Evolutionary conservation across 441 rosid species (phyloP).

Genomic region (Eruca vesicaria): DNA sequence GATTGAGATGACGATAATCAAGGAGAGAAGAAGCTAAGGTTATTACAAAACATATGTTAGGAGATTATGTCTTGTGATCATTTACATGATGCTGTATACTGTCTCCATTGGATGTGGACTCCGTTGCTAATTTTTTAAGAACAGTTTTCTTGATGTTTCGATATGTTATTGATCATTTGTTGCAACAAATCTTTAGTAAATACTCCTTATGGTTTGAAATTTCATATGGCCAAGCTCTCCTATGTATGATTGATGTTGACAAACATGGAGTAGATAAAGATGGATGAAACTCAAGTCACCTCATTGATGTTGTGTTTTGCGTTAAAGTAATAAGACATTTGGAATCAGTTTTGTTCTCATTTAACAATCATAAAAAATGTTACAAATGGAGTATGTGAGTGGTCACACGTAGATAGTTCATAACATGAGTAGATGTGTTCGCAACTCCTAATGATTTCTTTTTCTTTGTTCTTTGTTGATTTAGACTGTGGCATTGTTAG

Average conservation of each 20-base stretch:
- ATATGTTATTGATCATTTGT: slow-evolving; percentile 6
- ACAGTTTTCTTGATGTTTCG: slow-evolving; percentile 9
- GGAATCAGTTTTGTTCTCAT: slow-evolving; percentile 3
- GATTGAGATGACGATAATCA: background rate
- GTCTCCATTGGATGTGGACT: slow-evolving; percentile 8
- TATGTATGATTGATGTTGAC: slow-evolving; percentile 12
- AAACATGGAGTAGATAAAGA: background rate
- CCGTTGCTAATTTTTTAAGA: slow-evolving; percentile 17
- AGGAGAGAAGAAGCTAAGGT: slow-evolving; percentile 5
- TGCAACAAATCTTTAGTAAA: slow-evolving; percentile 12
- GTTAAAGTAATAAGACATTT: background rate
- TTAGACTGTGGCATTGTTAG: slow-evolving; percentile 18
- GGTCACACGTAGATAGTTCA: background rate
- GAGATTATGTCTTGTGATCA: background rate
- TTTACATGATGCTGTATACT: background rate
- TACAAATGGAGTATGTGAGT: slow-evolving; percentile 20
- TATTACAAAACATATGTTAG: background rate
- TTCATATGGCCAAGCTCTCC: slow-evolving; percentile 1
- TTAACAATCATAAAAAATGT: slow-evolving; percentile 8
- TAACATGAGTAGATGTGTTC: background rate
- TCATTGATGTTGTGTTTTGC: background rate
- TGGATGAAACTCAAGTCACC: background rate
- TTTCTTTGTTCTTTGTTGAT: slow-evolving; percentile 23
- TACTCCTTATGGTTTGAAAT: slow-evolving; percentile 6
- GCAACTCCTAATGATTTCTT: slow-evolving; percentile 23